Base-by-base conservation (phyloP, 768 basidiomycete genomes). In the Kondoa malvinella region DNA sequence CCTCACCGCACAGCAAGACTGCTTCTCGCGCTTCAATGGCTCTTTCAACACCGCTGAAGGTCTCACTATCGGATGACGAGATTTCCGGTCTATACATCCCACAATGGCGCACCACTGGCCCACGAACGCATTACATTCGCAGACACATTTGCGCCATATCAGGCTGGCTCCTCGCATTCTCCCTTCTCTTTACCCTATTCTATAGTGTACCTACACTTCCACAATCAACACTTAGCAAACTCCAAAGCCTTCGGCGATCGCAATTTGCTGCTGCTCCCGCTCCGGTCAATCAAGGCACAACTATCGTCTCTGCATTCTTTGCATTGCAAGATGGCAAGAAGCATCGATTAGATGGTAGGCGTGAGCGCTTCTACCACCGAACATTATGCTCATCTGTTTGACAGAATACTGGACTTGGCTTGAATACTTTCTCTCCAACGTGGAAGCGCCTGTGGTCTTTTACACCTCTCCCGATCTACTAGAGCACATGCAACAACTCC, bases 261-360 rank as follows among this genome's bases (percentile, higher is more conserved):
- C 27, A 17, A 14, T 66, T 27, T n/a, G 40, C 26, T 50, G 17
- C 56, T 25, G 56, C 56, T 56, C 15, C 31, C 8, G 50, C 65
- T 56, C 26, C 12, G 17, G 17, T 25, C 2, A 26, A 3, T 21
- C n/a, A 12, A 26, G 66, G 66, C 1, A 71, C 70, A 0, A 72
- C 72, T 3, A 67, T 73, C 60, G 68, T 72, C 12, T 73, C 72
- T 57, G 66, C 67, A 31, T 73, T 73, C 68, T 73, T 69, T 65
- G 67, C 67, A 25, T 65, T 73, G 17, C 62, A 67, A 17, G 59
- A 64, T 2, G 72, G 72, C 17, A 71, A 70, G 68, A 73, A 73
- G 57, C 72, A 73, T 40, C 34, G 66, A 8, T 67, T 72, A 1
- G 66, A 66, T 34, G 72, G 72, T 73, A n/a, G n/a, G n/a, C n/a